These are phyloP conservation scores for Poteriospumella lacustris DNA, from an alignment of 108 stramenopile genomes.

Conservation along the genomic window DNA sequence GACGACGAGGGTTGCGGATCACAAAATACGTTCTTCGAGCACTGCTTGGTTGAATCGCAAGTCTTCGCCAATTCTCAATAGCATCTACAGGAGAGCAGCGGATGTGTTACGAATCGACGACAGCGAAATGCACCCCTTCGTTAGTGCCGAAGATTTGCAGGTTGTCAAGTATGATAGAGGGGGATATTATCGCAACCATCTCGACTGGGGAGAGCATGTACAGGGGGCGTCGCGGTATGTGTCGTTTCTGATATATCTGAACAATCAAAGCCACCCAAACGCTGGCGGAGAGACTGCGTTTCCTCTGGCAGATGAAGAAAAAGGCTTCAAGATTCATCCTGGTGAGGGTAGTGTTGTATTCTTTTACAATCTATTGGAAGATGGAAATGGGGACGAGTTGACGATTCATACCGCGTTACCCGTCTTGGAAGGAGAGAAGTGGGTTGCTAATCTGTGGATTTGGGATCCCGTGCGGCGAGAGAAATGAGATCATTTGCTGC, in stretches of 20 bases:
- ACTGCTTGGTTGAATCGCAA: background rate
- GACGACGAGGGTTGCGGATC: too few relatives aligned
- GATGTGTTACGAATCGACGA: conserved; percentile 2
- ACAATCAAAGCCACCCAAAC: background rate
- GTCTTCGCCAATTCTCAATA: background rate
- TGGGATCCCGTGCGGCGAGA: too few relatives aligned
- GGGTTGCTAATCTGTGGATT: conserved; percentile 16
- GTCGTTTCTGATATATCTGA: conserved; percentile 11
- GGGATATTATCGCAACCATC: background rate
- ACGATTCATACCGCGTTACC: conserved; percentile 6
- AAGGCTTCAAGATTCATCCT: background rate
- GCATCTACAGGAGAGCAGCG: background rate
- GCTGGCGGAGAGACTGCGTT: conserved; percentile 23
- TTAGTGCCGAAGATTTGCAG: background rate
- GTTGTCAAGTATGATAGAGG: conserved; percentile 1
- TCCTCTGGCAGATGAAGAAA: background rate
- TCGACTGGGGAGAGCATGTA: background rate
- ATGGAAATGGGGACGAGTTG: conserved; percentile 26
- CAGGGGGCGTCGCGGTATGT: background rate
- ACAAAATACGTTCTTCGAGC: background rate
- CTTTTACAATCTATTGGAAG: conserved; percentile 20
- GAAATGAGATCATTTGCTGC: too few relatives aligned
- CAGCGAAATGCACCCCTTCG: background rate
- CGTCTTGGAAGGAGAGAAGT: conserved; percentile 1
- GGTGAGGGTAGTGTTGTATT: background rate